Evolutionary conservation across 495 filamentous ascomycete species (phyloP).

Genomic region (Lepidopterella palustris): DNA sequence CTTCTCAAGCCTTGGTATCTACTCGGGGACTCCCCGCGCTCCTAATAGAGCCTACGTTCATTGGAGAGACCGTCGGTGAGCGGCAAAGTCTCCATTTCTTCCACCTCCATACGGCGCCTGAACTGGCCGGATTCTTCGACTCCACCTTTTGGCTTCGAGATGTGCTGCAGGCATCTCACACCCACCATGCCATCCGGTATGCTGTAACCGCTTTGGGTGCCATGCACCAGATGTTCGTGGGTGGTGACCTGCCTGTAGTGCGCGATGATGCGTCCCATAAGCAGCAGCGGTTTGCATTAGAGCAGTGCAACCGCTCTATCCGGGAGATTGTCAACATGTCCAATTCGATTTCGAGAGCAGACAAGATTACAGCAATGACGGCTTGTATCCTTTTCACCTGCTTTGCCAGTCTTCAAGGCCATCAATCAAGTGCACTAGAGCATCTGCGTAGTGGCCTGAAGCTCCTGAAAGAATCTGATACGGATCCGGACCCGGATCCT

Average conservation of each 20-base stretch:
- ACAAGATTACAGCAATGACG: constrained; percentile 18
- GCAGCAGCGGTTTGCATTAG: constrained; percentile 19
- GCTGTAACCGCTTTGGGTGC: constrained; percentile 40
- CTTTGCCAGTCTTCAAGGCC: constrained; percentile 22
- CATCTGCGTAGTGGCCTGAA: constrained; percentile 20
- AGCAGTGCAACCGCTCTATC: constrained; percentile 23
- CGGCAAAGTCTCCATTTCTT: constrained; percentile 40
- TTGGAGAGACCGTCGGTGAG: constrained; percentile 25
- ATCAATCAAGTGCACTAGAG: constrained; percentile 17
- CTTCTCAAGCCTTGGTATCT: neutral
- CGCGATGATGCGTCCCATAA: constrained; percentile 19
- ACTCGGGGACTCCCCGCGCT: neutral
- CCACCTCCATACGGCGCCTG: constrained; percentile 29
- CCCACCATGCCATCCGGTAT: constrained; percentile 40
- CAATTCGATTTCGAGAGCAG: constrained; percentile 1
- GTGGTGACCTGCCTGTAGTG: constrained; percentile 6
- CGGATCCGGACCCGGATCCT: neutral
- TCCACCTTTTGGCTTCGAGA: constrained; percentile 39
- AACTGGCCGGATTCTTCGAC: constrained; percentile 40
- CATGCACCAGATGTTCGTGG: constrained; percentile 26
- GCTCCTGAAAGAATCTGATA: constrained; percentile 18
- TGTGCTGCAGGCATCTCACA: constrained; percentile 38
- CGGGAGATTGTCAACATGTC: constrained; percentile 9
- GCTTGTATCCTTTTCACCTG: constrained; percentile 18
- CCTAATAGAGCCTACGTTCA: neutral